Evolutionary conservation across 192 early-diverging fungal species (phyloP).

Genomic region (Allomyces macrogynus): DNA sequence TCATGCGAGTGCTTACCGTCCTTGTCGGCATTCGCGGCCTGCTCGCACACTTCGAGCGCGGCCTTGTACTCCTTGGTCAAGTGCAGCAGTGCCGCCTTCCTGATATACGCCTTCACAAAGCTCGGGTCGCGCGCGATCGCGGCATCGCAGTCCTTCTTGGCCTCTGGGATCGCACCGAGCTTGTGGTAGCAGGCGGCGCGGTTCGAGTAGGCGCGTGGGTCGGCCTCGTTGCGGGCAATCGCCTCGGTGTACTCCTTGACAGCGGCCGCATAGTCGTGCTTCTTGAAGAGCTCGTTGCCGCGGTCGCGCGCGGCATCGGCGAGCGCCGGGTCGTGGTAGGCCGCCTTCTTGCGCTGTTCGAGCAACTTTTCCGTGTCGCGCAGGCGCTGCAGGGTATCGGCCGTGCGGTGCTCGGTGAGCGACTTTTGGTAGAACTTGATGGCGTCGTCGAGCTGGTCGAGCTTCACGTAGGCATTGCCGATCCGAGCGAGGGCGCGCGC

Average conservation of each 20-base stretch:
- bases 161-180: slow-evolving; percentile 81
- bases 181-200: slow-evolving; percentile 90
- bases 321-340: slow-evolving; percentile 62
- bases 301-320: slow-evolving; percentile 78
- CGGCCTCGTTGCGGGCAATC: slow-evolving; percentile 83
- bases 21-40: slow-evolving; percentile 54
- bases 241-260: slow-evolving; percentile 86
- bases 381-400: slow-evolving; percentile 74
- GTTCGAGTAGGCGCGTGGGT: slow-evolving; percentile 83
- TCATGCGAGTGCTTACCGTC: slow-evolving; percentile 71
- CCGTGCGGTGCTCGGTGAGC: slow-evolving; percentile 81
- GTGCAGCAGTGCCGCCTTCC: slow-evolving; percentile 78
- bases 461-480: slow-evolving; percentile 69
- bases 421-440: slow-evolving; percentile 87
- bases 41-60: slow-evolving; percentile 56
- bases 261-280: slow-evolving; percentile 62
- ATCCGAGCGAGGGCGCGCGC: slow-evolving; percentile 75
- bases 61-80: slow-evolving; percentile 75
- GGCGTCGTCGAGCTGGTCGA: slow-evolving; percentile 56
- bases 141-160: slow-evolving; percentile 82
- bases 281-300: slow-evolving; percentile 87
- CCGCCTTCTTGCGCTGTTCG: slow-evolving; percentile 57
- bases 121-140: slow-evolving; percentile 64
- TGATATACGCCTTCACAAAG: slow-evolving; percentile 87
- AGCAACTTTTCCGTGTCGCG: slow-evolving; percentile 67